Conservation (phyloP, 1,284 basidiomycete genomes). For the Grifola frondosa region DNA sequence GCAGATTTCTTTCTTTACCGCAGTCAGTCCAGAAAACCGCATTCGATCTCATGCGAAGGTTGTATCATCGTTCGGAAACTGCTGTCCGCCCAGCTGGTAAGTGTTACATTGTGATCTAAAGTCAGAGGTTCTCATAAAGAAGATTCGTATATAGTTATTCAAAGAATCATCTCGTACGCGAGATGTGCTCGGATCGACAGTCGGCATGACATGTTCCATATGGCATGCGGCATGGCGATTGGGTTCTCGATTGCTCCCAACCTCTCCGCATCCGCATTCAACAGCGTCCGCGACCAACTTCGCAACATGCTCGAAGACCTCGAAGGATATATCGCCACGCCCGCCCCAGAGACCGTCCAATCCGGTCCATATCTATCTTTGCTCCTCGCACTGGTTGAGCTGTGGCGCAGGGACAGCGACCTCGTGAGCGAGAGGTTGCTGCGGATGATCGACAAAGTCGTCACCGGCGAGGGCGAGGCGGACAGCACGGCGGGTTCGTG, state of each 20-base stretch:
- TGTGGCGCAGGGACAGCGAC: slow-evolving; percentile 7
- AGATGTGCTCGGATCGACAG: slow-evolving; percentile 2
- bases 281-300: slow-evolving; percentile 9
- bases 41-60: slow-evolving; percentile 18
- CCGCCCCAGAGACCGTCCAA: neutral
- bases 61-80: slow-evolving; percentile 10
- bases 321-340: slow-evolving; percentile 4
- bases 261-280: slow-evolving; percentile 6
- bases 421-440: slow-evolving; percentile 7
- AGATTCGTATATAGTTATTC: slow-evolving; percentile 5
- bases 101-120: neutral
- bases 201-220: slow-evolving; percentile 8
- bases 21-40: slow-evolving; percentile 4
- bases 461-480: neutral
- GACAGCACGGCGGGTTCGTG: slow-evolving; percentile 5
- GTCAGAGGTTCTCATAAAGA: no score
- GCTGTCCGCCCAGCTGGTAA: slow-evolving; percentile 5
- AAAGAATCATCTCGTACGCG: slow-evolving; percentile 8
- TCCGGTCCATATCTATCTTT: slow-evolving; percentile 7
- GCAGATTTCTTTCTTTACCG: slow-evolving; percentile 5
- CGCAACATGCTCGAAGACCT: slow-evolving; percentile 12
- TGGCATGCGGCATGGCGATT: slow-evolving; percentile 15
- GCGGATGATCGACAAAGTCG: slow-evolving; percentile 8
- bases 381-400: slow-evolving; percentile 14
- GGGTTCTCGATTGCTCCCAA: slow-evolving; percentile 8